phyloP scores from a whole-genome alignment of 225 moss, liverwort and hornwort genomes.

The Marchantia paleacea region DNA sequence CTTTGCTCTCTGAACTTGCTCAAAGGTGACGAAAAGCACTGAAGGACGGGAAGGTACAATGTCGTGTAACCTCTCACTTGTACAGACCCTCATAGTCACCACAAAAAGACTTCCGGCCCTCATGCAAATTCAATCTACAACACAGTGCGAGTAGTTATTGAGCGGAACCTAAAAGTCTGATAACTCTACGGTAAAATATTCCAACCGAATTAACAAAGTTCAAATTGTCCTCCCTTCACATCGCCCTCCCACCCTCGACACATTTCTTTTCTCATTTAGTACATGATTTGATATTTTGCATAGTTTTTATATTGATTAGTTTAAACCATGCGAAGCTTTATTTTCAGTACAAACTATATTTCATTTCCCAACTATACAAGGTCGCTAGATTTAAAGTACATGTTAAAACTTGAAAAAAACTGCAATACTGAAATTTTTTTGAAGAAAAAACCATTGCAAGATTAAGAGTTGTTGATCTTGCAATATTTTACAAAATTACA shows the following conservation, averaged over 20 bases:
- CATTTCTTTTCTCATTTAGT: too few relatives aligned
- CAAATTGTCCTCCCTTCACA: constrained; percentile 3
- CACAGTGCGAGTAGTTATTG: background rate
- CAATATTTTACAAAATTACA: too few relatives aligned
- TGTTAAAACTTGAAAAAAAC: too few relatives aligned
- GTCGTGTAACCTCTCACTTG: constrained; percentile 4
- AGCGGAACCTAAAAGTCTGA: constrained; percentile 1
- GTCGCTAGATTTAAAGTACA: too few relatives aligned
- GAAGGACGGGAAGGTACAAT: constrained; percentile 5
- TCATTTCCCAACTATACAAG: too few relatives aligned
- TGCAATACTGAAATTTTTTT: too few relatives aligned
- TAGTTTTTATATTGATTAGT: too few relatives aligned
- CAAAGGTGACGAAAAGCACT: background rate
- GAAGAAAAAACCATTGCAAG: too few relatives aligned
- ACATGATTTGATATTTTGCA: too few relatives aligned
- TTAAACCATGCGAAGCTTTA: too few relatives aligned
- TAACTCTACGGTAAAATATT: constrained; percentile 12
- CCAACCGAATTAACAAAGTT: constrained; percentile 14
- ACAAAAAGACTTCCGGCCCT: background rate
- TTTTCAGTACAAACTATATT: too few relatives aligned
- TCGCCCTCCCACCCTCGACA: background rate
- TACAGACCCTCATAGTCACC: background rate
- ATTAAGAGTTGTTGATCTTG: too few relatives aligned
- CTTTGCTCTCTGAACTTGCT: background rate
- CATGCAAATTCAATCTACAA: constrained; percentile 18